Evolutionary conservation across 1,139 yeast genomes (phyloP), one percentile per base, ranked within the genome.

Genomic region (Pneumocystis carinii): DNA sequence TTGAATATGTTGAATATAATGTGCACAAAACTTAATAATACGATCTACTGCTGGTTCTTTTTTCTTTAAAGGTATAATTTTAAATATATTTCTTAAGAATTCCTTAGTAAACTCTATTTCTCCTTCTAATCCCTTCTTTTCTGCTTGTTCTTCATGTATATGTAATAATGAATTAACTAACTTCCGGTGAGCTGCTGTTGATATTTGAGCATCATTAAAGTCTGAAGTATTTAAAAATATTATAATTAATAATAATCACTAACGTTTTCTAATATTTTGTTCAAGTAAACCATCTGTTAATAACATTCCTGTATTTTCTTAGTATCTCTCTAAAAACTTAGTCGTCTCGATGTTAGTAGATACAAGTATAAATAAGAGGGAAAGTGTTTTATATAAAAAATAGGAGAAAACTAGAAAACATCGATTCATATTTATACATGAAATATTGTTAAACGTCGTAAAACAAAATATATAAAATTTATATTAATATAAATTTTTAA

Each of bases 21-120:
- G 55, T 32, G 67, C 69, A 4, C 66, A 79, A 67, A 92, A 81
- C 70, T 86, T 87, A 62, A 87, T 86, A 4, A 89, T 80, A 68
- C 94, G 75, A 71, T 90, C 96, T 2, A 88, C 97, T 12, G 82
- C 79, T 8, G 79, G 75, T 68, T 88, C 95, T 2, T 85, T 82
- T 68, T 84, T 84, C 72, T 86, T 87, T 66, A 86, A 73, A 0
- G 86, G 83, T 32, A 92, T 73, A 1, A 87, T 79, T 69, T 84
- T 36, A 56, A 36, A 36, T 1, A 56, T 17, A 56, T 56, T 56
- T 19, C 37, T 17, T 19, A 36, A 17, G 27, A 56, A 56, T 19
- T 56, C 59, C 8, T 24, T 19, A 8, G 3, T 56, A 24, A 56
- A 56, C 15, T 17, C 59, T 7, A 17, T 56, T 56, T 56, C 59